A percentile compares a stretch with the other conserved stretches of the same genome.
These are phyloP conservation scores for Sodiomyces alkalinus DNA, from an alignment of 2,329 filamentous ascomycete genomes.

Conservation along the genomic window DNA sequence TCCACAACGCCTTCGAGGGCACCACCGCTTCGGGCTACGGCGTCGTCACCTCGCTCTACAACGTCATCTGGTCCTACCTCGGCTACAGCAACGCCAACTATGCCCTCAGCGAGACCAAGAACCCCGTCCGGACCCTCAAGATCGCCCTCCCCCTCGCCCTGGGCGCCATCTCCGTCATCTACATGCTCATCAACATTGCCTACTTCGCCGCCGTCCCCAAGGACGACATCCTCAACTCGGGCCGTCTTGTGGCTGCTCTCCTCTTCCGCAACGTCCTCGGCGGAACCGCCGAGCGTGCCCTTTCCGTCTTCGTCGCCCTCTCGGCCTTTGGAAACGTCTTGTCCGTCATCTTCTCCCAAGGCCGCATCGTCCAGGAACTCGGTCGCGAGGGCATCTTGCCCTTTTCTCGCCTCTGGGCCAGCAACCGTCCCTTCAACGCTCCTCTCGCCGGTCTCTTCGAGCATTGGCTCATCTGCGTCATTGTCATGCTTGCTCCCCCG, in stretches of 20 bases:
- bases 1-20: conserved; percentile 46
- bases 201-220: conserved; percentile 47
- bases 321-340: conserved; percentile 55
- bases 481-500: conserved; percentile 52
- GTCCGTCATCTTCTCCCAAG: conserved; percentile 53
- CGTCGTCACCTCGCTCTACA: conserved; percentile 55
- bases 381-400: conserved; percentile 52
- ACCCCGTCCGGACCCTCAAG: conserved; percentile 49
- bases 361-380: conserved; percentile 49
- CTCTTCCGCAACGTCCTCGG: conserved; percentile 44
- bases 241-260: conserved; percentile 35
- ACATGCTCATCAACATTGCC: conserved; percentile 52
- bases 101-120: conserved; percentile 47
- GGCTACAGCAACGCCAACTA: conserved; percentile 58
- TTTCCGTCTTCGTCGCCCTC: conserved; percentile 51
- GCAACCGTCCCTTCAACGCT: conserved; percentile 47
- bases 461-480: conserved; percentile 48
- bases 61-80: conserved; percentile 56
- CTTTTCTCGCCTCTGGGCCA: conserved; percentile 46
- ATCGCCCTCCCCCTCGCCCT: conserved; percentile 49
- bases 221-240: conserved; percentile 33
- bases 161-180: conserved; percentile 40
- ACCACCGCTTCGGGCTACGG: conserved; percentile 52
- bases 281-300: conserved; percentile 35
- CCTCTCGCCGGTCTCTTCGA: conserved; percentile 45